Evolutionary conservation across 371 early-diverging fungal species (phyloP).

Genomic region (Mortierella sp.): DNA sequence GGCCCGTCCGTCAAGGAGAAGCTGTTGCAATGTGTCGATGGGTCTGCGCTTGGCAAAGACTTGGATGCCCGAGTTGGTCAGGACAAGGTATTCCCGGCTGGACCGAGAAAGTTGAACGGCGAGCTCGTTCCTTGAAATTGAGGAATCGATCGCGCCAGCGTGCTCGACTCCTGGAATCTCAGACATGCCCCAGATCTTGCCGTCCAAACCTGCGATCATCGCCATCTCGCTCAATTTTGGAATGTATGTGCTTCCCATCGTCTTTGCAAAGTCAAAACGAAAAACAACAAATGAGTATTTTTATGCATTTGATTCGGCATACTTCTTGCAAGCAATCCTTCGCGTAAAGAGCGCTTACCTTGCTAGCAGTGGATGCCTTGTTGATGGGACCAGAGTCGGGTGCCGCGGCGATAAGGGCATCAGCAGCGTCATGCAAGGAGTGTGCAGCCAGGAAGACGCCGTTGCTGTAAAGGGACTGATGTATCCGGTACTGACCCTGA

Average conservation of each 20-base stretch:
- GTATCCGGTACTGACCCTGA: conserved; percentile 60
- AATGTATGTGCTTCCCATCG: conserved; percentile 34
- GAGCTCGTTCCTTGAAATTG: conserved; percentile 71
- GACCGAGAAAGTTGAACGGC: conserved; percentile 70
- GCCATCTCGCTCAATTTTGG: conserved; percentile 55
- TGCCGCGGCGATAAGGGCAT: conserved; percentile 71
- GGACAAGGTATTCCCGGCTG: conserved; percentile 75
- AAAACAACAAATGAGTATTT: background rate
- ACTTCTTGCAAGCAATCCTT: background rate
- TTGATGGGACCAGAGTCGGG: conserved; percentile 70
- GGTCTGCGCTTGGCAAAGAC: conserved; percentile 80
- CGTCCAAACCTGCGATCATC: conserved; percentile 67
- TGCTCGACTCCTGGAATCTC: conserved; percentile 63
- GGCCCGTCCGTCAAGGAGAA: conserved; percentile 56
- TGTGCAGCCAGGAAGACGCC: conserved; percentile 76
- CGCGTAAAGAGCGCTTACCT: conserved; percentile 10
- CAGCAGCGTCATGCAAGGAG: conserved; percentile 70
- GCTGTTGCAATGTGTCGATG: conserved; percentile 75
- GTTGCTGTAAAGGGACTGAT: conserved; percentile 70
- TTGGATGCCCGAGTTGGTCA: conserved; percentile 77
- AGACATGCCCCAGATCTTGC: conserved; percentile 85
- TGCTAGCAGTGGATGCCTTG: conserved; percentile 45
- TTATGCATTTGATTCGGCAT: too few species aligned
- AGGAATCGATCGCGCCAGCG: conserved; percentile 43
- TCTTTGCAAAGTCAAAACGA: conserved; percentile 7